These are phyloP conservation scores for Casuarina glauca DNA, from an alignment of 306 rosid genomes.

Conservation along the genomic window DNA sequence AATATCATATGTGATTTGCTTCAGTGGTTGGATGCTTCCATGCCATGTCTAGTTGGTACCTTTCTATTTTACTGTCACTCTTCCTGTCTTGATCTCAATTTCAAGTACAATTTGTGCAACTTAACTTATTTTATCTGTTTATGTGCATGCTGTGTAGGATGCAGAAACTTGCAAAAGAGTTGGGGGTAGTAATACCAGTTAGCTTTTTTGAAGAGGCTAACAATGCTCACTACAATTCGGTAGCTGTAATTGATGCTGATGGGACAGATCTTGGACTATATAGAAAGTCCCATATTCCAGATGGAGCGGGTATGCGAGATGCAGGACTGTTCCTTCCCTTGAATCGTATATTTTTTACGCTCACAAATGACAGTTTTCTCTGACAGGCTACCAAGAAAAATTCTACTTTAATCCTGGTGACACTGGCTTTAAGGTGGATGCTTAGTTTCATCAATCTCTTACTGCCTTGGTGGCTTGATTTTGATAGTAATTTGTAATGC, in stretches of 20 bases:
- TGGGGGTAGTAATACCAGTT: slow-evolving; percentile 82
- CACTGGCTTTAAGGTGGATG: slow-evolving; percentile 91
- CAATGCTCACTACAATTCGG: slow-evolving; percentile 90
- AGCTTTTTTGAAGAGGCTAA: slow-evolving; percentile 98
- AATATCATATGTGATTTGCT: slow-evolving; percentile 23
- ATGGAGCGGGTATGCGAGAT: slow-evolving; percentile 74
- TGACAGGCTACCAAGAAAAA: slow-evolving; percentile 91
- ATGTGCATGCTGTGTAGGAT: slow-evolving; percentile 52
- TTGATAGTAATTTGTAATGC: slow-evolving; percentile 21
- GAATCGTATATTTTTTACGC: not conserved
- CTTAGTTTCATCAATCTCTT: slow-evolving; percentile 5
- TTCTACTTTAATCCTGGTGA: slow-evolving; percentile 97
- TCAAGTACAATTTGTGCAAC: slow-evolving; percentile 16
- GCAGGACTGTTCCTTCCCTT: slow-evolving; percentile 3
- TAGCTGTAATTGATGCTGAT: slow-evolving; percentile 89
- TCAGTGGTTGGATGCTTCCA: slow-evolving; percentile 6
- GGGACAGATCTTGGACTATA: slow-evolving; percentile 95
- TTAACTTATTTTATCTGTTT: slow-evolving; percentile 25
- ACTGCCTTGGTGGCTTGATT: slow-evolving; percentile 8
- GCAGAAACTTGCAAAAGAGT: slow-evolving; percentile 88
- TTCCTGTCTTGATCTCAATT: slow-evolving; percentile 12
- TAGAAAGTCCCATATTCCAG: slow-evolving; percentile 96
- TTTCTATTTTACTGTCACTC: not conserved
- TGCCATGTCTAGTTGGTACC: slow-evolving; percentile 17
- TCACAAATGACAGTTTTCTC: slow-evolving; percentile 10